phyloP scores from a whole-genome alignment of 331 rosid genomes.

The Quercus tomentella region DNA sequence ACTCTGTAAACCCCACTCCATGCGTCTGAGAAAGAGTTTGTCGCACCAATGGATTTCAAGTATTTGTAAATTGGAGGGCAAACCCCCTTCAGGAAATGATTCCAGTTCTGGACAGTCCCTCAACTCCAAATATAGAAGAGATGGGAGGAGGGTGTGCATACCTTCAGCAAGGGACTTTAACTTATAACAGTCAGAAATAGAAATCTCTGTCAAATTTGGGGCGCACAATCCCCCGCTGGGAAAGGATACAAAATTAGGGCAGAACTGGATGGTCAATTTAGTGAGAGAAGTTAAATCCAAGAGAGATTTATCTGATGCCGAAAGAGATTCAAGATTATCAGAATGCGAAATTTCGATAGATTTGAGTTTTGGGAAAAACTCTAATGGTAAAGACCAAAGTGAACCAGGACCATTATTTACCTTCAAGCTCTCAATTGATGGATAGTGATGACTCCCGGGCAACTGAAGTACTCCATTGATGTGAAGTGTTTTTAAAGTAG shows the following conservation, averaged over 20 bases:
- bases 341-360: rapidly evolving
- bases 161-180: not conserved
- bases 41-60: not conserved
- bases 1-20: constrained; percentile 1
- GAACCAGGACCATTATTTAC: not conserved
- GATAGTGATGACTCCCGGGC: rapidly evolving
- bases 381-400: not conserved
- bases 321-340: not conserved
- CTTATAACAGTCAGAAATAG: rapidly evolving
- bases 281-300: not conserved
- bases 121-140: rapidly evolving
- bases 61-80: not conserved
- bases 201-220: not conserved
- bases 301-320: not conserved
- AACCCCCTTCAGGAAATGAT: not conserved
- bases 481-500: too few relatives aligned
- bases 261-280: not conserved
- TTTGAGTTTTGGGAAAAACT: not conserved
- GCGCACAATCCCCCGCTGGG: not conserved
- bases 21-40: not conserved
- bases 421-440: not conserved
- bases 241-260: constrained; percentile 13
- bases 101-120: rapidly evolving
- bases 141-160: not conserved
- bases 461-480: not conserved